Base-by-base conservation (phyloP, 2,329 filamentous ascomycete species). In the Verticillium albo-atrum region DNA sequence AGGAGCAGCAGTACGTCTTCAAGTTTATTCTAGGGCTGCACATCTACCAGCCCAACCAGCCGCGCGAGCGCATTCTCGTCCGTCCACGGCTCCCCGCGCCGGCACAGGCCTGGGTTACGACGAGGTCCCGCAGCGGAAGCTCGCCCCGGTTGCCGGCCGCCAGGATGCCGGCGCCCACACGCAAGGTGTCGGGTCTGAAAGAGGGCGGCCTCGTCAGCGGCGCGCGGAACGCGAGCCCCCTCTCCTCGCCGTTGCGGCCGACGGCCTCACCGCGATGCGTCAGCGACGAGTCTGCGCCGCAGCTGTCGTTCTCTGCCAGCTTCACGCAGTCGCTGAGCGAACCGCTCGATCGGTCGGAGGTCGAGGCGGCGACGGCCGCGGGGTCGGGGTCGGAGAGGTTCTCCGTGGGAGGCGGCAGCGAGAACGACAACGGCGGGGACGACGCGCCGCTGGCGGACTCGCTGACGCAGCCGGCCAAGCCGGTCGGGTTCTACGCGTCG, bases 11-110 rank as follows among this genome's bases (percentile, higher is more conserved):
- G 63, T 91, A 85, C 67, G 81, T 85, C 61, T 93, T 93, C 78
- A 90, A 88, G 62, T 93, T 93, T 68, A 85, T 88, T 10, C 80
- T 92, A 2, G 87, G 89, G 61, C 89, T 84, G 80, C 80, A 86
- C 47, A 75, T 81, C 55, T 69, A 74, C 6, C 82, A 82, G 26
- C 72, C 79, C 23, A 79, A 82, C 63, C 79, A 83, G 57, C 76
- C 78, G 0, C 83, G 82, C 3, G 83, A 88, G 47, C 83, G 86
- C 3, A 81, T 88, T n/a, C 77, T 93, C 23, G 80, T 80, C 25
- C 82, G 86, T 5, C 90, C 91, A 1, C 81, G 88, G 14, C 80
- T 95, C 4, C 91, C 91, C 0, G 79, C 80, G 3, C 83, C 89
- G 0, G 90, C 91, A 0, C 90, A 94, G 66, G 77, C 82, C 14